Evolutionary conservation across 2,329 filamentous ascomycete genomes (phyloP).

Genomic region (Diaporthe helianthi): DNA sequence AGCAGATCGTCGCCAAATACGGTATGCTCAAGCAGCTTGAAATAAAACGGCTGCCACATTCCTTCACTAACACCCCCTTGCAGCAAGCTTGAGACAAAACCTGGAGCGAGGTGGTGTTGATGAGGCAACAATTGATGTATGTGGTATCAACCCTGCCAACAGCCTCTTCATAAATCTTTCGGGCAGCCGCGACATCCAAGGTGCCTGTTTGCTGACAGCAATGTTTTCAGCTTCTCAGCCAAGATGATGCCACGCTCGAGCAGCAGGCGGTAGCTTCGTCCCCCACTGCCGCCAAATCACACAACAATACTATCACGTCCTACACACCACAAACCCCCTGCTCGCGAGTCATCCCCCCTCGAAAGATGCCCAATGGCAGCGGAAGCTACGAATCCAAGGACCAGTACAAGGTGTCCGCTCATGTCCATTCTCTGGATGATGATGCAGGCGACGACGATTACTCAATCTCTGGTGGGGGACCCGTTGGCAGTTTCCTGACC

Average conservation of each 20-base stretch:
- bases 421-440: conserved; percentile 34
- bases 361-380: not conserved
- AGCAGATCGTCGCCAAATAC: conserved; percentile 60
- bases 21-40: conserved; percentile 48
- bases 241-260: conserved; percentile 41
- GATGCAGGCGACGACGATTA: conserved; percentile 17
- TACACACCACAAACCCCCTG: not conserved
- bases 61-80: conserved; percentile 31
- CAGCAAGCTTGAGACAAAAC: conserved; percentile 56
- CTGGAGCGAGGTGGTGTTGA: conserved; percentile 57
- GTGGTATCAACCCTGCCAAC: conserved; percentile 34
- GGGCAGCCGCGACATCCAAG: not conserved
- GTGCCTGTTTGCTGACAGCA: not conserved
- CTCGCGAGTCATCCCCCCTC: not conserved
- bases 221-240: conserved; percentile 39
- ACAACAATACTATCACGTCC: conserved; percentile 5
- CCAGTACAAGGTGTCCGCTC: conserved; percentile 14
- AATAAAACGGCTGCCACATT: conserved; percentile 29
- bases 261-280: conserved; percentile 5
- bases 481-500: conserved; percentile 33
- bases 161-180: not conserved
- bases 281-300: not conserved
- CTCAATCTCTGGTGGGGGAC: conserved; percentile 24
- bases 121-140: conserved; percentile 54
- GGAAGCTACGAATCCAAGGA: conserved; percentile 23